These are phyloP conservation scores for Phytophthora pistaciae DNA, from an alignment of 352 stramenopile species.

Conservation along the genomic window DNA sequence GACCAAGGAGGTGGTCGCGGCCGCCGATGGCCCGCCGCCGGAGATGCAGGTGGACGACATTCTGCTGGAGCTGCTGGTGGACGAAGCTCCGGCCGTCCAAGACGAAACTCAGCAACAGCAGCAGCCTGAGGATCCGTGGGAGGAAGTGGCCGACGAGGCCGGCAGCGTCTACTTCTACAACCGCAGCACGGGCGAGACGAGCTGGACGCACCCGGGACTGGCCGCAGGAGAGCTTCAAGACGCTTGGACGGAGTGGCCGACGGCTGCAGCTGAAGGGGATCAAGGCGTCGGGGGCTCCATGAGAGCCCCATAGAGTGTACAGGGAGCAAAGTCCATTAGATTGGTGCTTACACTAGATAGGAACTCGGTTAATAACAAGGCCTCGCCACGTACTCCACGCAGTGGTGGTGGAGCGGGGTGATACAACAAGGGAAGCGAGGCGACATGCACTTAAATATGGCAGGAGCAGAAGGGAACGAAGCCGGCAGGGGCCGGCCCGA, in stretches of 20 bases:
- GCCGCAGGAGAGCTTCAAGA: not conserved
- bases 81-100: slow-evolving; percentile 12
- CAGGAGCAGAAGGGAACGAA: slow-evolving; percentile 12
- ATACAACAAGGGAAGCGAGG: slow-evolving; percentile 23
- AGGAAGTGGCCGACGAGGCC: slow-evolving; percentile 74
- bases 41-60: slow-evolving; percentile 82
- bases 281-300: not conserved
- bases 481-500: not conserved
- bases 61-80: slow-evolving; percentile 68
- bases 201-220: slow-evolving; percentile 53
- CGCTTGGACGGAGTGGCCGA: too few species aligned
- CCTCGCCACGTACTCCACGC: slow-evolving; percentile 9
- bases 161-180: slow-evolving; percentile 87
- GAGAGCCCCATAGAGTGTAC: slow-evolving; percentile 13
- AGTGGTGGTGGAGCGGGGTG: not conserved
- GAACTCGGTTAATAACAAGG: slow-evolving; percentile 32
- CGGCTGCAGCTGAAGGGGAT: not conserved
- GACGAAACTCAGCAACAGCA: not conserved
- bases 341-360: slow-evolving; percentile 13
- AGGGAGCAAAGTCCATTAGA: slow-evolving; percentile 18
- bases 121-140: slow-evolving; percentile 49
- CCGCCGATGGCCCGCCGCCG: slow-evolving; percentile 48
- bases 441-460: slow-evolving; percentile 43
- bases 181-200: slow-evolving; percentile 58
- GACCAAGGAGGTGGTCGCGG: slow-evolving; percentile 67